A percentile compares a stretch with the other conserved stretches of the same genome.
These are phyloP conservation scores for Fusarium guadeloupense DNA, from an alignment of 2,329 filamentous ascomycete genomes.

Conservation along the genomic window DNA sequence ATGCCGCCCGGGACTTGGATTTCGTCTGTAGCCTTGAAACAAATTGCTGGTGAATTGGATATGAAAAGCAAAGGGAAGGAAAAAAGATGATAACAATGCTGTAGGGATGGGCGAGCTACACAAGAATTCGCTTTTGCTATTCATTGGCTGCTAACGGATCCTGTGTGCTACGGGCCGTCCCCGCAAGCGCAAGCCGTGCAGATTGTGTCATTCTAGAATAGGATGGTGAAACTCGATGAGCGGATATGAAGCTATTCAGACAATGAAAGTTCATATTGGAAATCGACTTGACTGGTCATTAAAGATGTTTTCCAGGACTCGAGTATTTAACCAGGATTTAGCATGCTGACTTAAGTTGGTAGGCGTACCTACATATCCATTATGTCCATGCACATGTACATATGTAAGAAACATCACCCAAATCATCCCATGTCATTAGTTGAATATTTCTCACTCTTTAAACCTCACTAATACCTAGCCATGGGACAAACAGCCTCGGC, in stretches of 20 bases:
- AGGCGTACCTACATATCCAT: no score
- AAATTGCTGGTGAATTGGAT: neutral
- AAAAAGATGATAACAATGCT: neutral
- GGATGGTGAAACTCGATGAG: slow-evolving; percentile 3
- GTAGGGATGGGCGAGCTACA: neutral
- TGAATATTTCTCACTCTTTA: no score
- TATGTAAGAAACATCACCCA: no score
- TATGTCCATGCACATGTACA: no score
- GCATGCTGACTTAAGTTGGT: no score
- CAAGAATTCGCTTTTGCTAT: neutral
- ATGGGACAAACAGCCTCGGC: no score
- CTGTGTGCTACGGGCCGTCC: slow-evolving; percentile 8
- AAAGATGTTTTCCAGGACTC: neutral
- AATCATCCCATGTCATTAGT: no score
- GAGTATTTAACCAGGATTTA: no score
- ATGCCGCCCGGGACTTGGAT: neutral
- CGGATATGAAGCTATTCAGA: neutral
- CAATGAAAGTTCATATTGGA: neutral
- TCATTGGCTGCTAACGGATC: neutral
- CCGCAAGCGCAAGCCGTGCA: neutral
- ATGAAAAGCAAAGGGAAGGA: neutral
- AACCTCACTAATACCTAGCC: no score
- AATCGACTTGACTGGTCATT: neutral
- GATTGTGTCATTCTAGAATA: slow-evolving; percentile 21
- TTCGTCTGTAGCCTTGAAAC: no score